Evolutionary conservation across 441 rosid species (phyloP), one percentile per base, ranked within the genome.

Genomic region (Francoa sonchifolia): DNA sequence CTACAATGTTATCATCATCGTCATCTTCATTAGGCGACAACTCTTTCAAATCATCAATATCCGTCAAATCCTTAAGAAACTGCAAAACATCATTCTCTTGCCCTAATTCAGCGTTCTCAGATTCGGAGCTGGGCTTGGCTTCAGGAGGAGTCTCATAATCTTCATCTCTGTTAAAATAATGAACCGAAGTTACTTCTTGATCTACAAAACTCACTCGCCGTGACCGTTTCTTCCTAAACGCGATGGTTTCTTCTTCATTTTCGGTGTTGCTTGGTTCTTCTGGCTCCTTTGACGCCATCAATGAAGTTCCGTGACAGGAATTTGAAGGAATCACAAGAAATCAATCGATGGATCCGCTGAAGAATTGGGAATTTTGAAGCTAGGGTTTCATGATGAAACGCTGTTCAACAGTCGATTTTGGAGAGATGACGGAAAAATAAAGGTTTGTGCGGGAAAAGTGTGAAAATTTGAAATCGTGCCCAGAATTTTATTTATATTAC

Each of bases 201-300:
- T 56, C 49, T 9, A 49, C 61, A 27, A 55, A 55, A 49, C 61
- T 35, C 49, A 55, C 61, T 4, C 50, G 48, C 32, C 61, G 54
- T 32, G 47, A 5, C 32, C 49, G 54, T 48, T 48, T 48, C 54
- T 19, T 35, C 17, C 41, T 22, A 11, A 52, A 42, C 12, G 44
- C 61, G 25, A 55, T 15, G 17, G 48, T 42, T 33, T 42, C 61
- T 13, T 42, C 49, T 6, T 23, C 54, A 8, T 54, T 48, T 38
- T 30, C 48, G n/a, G 39, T 28, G 46, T 23, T 17, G 33, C 45
- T 15, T 17, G 26, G 41, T 16, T 46, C 59, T 2, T 35, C 29
- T 2, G 27, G 52, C 11, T 54, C 52, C 37, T 52, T 43, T 17
- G 32, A 52, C 34, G 36, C 42, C 57, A 52, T 52, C n/a, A n/a